Evolutionary conservation across 2,329 filamentous ascomycete genomes (phyloP), one percentile per base, ranked within the genome.

Genomic region (Ceratocystis alfenasii): DNA sequence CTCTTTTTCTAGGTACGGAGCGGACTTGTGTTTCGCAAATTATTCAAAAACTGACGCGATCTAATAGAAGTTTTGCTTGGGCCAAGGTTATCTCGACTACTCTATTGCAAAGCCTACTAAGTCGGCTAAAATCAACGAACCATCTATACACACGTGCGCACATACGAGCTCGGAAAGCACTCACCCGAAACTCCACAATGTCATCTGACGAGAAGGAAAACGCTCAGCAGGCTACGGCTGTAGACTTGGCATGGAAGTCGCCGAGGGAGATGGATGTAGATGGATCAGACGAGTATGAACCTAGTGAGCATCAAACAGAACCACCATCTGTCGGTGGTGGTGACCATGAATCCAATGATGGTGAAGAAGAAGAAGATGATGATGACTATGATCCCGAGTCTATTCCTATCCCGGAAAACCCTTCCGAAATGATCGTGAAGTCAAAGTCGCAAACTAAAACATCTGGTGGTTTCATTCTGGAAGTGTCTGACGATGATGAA

Each of bases 331-430:
- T 63, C 25, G 66, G 59, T 36, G 60, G 61, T 50, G 64, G 62
- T 66, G 67, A 66, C 62, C 62, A 64, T 60, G 55, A 68, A 57
- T 63, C 62, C 48, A 61, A 64, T 64, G 61, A 65, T 17, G 63
- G 46, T 44, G 63, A 55, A 30, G 33, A 64, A 20, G 62, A 64
- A 80, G 81, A 82, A 70, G 81, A 82, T 73, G 79, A 77, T 68
- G 80, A 76, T 70, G 82, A 83, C 70, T 84, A 84, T 76, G 81
- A 83, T 69, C 81, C 81, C 67, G 81, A 82, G 72, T 82, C 81
- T 66, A 76, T 83, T 72, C 76, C 77, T 65, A 77, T 74, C 66
- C 75, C 70, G 68, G 74, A 72, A 70, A 81, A 77, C 72, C 71
- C 65, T 72, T 74, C 66, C 70, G 71, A 68, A 66, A 70, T 55